Evolutionary conservation across 768 basidiomycete genomes (phyloP).

Genomic region (Phallus indusiatus): DNA sequence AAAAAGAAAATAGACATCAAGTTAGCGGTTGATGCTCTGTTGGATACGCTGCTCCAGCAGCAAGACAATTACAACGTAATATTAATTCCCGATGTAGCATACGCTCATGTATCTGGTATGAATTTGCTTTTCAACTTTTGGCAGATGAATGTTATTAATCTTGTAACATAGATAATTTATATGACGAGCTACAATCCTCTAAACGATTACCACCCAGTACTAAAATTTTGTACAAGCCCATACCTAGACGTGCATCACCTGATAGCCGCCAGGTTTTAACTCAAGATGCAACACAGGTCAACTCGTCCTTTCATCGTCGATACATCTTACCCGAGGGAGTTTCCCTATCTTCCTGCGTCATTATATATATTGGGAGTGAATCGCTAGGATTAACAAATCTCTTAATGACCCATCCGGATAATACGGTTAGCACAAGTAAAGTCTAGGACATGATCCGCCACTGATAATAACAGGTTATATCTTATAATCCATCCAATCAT

Average conservation of each 20-base stretch:
- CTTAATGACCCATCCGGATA: conserved; percentile 68
- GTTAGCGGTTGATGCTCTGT: conserved; percentile 37
- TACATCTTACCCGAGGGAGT: neutral
- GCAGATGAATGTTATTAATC: neutral
- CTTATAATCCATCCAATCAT: conserved; percentile 55
- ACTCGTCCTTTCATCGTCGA: neutral
- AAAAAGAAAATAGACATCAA: conserved; percentile 53
- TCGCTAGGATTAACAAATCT: conserved; percentile 75
- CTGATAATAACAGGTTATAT: conserved; percentile 46
- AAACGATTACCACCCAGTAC: neutral
- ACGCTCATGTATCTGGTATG: conserved; percentile 57
- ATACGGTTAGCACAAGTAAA: conserved; percentile 34
- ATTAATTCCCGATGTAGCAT: conserved; percentile 71
- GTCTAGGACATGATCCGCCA: neutral
- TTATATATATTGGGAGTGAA: conserved; percentile 70
- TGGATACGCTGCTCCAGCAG: conserved; percentile 10
- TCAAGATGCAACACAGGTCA: neutral
- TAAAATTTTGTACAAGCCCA: neutral
- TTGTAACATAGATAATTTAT: conserved; percentile 1
- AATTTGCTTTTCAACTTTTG: neutral
- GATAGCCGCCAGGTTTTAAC: neutral
- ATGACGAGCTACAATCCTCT: conserved; percentile 11
- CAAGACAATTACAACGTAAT: conserved; percentile 27
- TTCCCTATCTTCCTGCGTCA: conserved; percentile 20
- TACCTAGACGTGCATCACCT: neutral